A percentile compares a stretch with the other conserved stretches of the same genome.
Evolutionary conservation across 768 basidiomycete genomes (phyloP).

Genomic region (Lentinus brumalis): DNA sequence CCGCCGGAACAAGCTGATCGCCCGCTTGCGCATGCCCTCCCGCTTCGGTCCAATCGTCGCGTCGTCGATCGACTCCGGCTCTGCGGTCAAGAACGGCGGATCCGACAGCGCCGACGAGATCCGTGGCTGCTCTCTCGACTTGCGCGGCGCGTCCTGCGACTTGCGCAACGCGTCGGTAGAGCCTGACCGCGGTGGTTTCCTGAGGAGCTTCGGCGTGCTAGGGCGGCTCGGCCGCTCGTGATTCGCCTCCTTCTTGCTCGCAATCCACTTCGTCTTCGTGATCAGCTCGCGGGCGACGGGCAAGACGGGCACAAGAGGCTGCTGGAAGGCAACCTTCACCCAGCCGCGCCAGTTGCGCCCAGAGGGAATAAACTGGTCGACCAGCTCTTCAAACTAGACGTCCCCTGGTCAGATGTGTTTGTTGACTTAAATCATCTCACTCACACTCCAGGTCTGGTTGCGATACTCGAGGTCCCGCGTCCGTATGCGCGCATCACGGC

Average conservation of each 20-base stretch:
- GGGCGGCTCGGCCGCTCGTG: slow-evolving; percentile 17
- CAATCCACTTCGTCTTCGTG: slow-evolving; percentile 74
- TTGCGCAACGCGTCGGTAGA: not conserved
- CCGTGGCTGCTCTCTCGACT: slow-evolving; percentile 11
- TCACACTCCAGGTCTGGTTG: slow-evolving; percentile 81
- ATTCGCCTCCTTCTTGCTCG: slow-evolving; percentile 35
- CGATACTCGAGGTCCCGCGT: slow-evolving; percentile 81
- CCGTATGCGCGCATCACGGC: slow-evolving; percentile 74
- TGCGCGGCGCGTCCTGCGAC: not conserved
- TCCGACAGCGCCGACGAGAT: slow-evolving; percentile 6
- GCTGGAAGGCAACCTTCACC: slow-evolving; percentile 83
- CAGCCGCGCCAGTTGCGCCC: slow-evolving; percentile 80
- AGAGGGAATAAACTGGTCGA: slow-evolving; percentile 78
- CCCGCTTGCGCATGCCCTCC: slow-evolving; percentile 15
- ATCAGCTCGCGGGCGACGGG: slow-evolving; percentile 79
- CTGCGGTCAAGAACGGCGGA: slow-evolving; percentile 18
- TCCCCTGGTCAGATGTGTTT: slow-evolving; percentile 11
- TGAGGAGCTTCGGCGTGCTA: slow-evolving; percentile 18
- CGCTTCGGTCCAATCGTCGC: slow-evolving; percentile 5
- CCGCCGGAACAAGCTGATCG: slow-evolving; percentile 30
- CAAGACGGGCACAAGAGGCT: slow-evolving; percentile 74
- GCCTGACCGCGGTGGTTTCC: not conserved
- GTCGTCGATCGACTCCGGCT: slow-evolving; percentile 17
- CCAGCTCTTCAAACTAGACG: slow-evolving; percentile 72
- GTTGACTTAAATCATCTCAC: slow-evolving; percentile 27